Percentiles rank a stretch among this genome's conserved stretches.
Evolutionary conservation across 352 stramenopile genomes (phyloP).

Genomic region (Pythium myriotylum): DNA sequence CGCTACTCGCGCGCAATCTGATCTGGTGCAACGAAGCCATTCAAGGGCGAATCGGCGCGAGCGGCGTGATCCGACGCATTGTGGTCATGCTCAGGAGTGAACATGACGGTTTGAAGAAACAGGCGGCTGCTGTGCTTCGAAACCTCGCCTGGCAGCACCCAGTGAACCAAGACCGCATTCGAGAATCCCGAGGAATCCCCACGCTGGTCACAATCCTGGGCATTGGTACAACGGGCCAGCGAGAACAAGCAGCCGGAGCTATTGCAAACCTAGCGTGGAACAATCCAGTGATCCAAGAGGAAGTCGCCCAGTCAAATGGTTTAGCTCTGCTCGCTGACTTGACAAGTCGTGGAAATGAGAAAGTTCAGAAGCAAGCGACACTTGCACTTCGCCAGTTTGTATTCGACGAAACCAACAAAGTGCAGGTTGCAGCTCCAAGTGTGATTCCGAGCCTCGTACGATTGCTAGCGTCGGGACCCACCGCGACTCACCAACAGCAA

Average conservation of each 20-base stretch:
- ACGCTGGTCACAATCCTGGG: conserved; percentile 4
- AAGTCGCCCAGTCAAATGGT: conserved; percentile 10
- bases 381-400: conserved; percentile 22
- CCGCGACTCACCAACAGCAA: conserved; percentile 13
- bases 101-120: conserved; percentile 19
- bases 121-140: conserved; percentile 18
- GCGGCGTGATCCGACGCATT: conserved; percentile 15
- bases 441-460: conserved; percentile 17
- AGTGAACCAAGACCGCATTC: conserved; percentile 20
- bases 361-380: conserved; percentile 19
- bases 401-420: conserved; percentile 21
- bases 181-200: conserved; percentile 7
- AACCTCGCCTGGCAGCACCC: conserved; percentile 24
- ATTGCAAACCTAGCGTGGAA: conserved; percentile 25
- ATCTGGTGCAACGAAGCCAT: conserved; percentile 18
- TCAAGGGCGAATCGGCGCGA: conserved; percentile 19
- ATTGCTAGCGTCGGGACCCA: background rate
- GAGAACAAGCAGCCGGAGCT: conserved; percentile 21
- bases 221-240: conserved; percentile 11
- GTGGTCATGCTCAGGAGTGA: conserved; percentile 13
- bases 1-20: conserved; percentile 19
- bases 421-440: conserved; percentile 4
- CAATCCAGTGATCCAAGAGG: conserved; percentile 13
- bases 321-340: conserved; percentile 10
- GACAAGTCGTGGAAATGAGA: conserved; percentile 12